Evolutionary conservation across 2,329 filamentous ascomycete species (phyloP), one percentile per base, ranked within the genome.

Genomic region (Fusarium buxicola): DNA sequence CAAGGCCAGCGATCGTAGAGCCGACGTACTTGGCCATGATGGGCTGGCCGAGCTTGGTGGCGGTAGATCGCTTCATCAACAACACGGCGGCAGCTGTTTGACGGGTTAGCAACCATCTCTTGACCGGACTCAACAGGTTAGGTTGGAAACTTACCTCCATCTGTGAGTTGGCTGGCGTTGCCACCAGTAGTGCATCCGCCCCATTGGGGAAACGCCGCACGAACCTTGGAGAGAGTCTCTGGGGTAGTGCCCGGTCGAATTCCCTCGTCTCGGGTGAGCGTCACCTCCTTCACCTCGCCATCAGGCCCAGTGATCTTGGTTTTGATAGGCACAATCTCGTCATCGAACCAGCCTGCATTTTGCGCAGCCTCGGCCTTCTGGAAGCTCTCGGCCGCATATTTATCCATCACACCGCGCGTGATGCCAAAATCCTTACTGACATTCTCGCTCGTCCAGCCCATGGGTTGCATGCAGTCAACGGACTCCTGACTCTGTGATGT

Each of bases 361-460:
- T 98, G 95, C 1, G 95, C 94, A 36, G 78, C 83, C 82, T 99
- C 95, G 25, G 95, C 95, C 43, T 93, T 86, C 65, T 89, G 86
- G 82, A 93, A 99, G 40, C 89, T 93, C 81, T 96, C 92, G 9
- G 91, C 91, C 0, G 95, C 92, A 76, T 89, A 98, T 66, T 84
- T 82, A 78, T 99, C 95, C 80, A 98, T 92, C 75, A 81, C 80
- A 74, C 94, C 88, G 60, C 95, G 87, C 3, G 86, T 80, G 74
- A 99, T 89, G 74, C 90, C 86, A 77, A 98, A 98, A 80, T 98
- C 95, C 44, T 87, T 87, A 70, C 90, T 92, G 25, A 99, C 93
- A 75, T 98, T 98, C 82, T 99, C 95, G 58, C 90, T 94, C 3
- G 95, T 99, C 86, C 96, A 96, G 18, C 95, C 95, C 95, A 99